These are phyloP conservation scores for Talaromyces sp. DNA, from an alignment of 2,329 filamentous ascomycete genomes.

Conservation along the genomic window DNA sequence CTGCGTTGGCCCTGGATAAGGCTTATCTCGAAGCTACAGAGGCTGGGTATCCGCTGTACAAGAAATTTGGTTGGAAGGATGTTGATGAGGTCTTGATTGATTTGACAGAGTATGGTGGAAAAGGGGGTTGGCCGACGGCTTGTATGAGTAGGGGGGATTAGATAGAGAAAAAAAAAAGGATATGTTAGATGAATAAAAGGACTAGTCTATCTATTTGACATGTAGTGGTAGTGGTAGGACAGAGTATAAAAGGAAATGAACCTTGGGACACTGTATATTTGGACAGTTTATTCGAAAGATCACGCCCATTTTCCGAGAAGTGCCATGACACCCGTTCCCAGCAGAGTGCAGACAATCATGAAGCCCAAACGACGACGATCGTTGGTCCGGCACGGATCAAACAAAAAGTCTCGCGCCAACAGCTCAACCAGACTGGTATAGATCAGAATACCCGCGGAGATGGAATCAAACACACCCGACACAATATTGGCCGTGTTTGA, in stretches of 20 bases:
- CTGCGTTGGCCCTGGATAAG: background rate
- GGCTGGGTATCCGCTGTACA: slow-evolving; percentile 5
- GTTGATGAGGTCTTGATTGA: background rate
- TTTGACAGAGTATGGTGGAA: slow-evolving; percentile 5
- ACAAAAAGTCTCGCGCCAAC: slow-evolving; percentile 46
- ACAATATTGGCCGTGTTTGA: slow-evolving; percentile 40
- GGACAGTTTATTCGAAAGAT: background rate
- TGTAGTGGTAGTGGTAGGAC: background rate
- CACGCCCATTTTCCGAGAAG: slow-evolving; percentile 48
- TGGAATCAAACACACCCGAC: slow-evolving; percentile 42
- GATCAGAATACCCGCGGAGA: slow-evolving; percentile 45
- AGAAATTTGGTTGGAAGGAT: slow-evolving; percentile 7
- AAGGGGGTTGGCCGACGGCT: background rate
- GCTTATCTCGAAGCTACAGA: slow-evolving; percentile 6
- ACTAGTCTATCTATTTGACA: background rate
- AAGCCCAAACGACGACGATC: slow-evolving; percentile 33
- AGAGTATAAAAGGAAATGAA: background rate
- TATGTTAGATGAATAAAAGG: background rate
- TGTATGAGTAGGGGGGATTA: slow-evolving; percentile 4
- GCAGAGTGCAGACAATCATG: slow-evolving; percentile 35
- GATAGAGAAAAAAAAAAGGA: background rate
- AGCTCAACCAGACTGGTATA: slow-evolving; percentile 48
- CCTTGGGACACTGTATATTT: background rate
- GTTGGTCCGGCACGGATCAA: slow-evolving; percentile 41
- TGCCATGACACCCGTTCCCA: slow-evolving; percentile 44